phyloP scores from a whole-genome alignment of 371 early-diverging fungal species.

The Mortierella sp. region DNA sequence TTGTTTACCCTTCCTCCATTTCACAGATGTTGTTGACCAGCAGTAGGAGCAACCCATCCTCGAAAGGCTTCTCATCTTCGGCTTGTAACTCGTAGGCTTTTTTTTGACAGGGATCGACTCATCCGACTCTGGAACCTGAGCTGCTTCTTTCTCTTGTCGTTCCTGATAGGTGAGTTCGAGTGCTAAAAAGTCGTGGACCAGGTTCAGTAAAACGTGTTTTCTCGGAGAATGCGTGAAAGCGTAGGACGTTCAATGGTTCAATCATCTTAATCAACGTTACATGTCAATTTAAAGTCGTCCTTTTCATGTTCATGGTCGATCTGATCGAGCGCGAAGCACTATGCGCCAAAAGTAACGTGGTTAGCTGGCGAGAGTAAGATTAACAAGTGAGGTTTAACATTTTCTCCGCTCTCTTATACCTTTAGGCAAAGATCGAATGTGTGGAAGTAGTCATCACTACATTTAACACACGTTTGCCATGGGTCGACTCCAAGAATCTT shows the following conservation, averaged over 20 bases:
- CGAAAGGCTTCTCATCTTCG: slow-evolving; percentile 36
- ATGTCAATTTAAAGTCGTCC: slow-evolving; percentile 70
- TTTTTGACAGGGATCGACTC: slow-evolving; percentile 36
- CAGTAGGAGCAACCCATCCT: slow-evolving; percentile 57
- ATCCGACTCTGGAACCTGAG: slow-evolving; percentile 58
- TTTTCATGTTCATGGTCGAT: slow-evolving; percentile 67
- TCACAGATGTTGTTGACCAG: slow-evolving; percentile 56
- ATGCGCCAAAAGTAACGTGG: background rate
- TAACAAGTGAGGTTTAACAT: background rate
- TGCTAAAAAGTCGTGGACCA: slow-evolving; percentile 16
- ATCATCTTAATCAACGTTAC: slow-evolving; percentile 47
- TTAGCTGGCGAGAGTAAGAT: no score
- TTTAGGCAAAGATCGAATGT: slow-evolving; percentile 78
- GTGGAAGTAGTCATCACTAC: slow-evolving; percentile 73
- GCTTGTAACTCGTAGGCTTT: slow-evolving; percentile 29
- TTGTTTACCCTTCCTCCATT: slow-evolving; percentile 58
- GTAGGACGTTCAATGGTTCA: no score
- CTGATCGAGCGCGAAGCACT: slow-evolving; percentile 67
- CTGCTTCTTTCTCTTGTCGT: slow-evolving; percentile 61
- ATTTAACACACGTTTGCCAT: slow-evolving; percentile 78
- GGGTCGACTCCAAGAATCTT: slow-evolving; percentile 65
- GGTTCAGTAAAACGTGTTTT: background rate
- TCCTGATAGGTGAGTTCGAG: slow-evolving; percentile 46
- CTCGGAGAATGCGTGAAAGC: background rate
- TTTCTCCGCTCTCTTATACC: slow-evolving; percentile 44